These are phyloP conservation scores for Millerozyma acaciae DNA, from an alignment of 805 yeast species.

Conservation along the genomic window DNA sequence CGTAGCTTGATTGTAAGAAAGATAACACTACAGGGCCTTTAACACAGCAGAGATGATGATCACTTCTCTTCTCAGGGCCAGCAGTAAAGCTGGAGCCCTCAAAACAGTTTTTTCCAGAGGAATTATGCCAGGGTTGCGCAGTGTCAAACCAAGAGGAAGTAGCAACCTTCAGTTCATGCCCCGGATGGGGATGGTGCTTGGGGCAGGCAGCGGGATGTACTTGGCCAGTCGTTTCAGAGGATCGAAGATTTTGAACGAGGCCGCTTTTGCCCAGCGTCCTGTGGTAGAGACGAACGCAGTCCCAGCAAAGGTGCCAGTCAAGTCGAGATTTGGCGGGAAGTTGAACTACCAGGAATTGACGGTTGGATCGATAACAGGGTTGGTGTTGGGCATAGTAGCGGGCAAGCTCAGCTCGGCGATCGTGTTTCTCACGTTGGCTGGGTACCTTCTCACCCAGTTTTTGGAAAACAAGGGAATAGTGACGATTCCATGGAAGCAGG, in stretches of 20 bases:
- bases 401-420: slow-evolving; percentile 58
- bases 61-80: too few species aligned
- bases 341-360: slow-evolving; percentile 61
- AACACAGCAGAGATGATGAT: too few species aligned
- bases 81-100: too few species aligned
- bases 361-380: slow-evolving; percentile 60
- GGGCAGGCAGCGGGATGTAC: slow-evolving; percentile 4
- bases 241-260: slow-evolving; percentile 5
- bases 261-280: background rate
- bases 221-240: slow-evolving; percentile 3
- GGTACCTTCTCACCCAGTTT: slow-evolving; percentile 46
- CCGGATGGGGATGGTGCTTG: slow-evolving; percentile 3
- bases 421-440: slow-evolving; percentile 46
- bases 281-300: background rate
- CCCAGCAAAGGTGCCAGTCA: slow-evolving; percentile 2
- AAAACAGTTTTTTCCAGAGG: too few species aligned
- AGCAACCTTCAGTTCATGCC: too few species aligned
- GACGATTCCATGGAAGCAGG: slow-evolving; percentile 40
- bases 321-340: slow-evolving; percentile 36
- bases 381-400: slow-evolving; percentile 53
- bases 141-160: too few species aligned
- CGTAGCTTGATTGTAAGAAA: too few species aligned
- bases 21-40: too few species aligned
- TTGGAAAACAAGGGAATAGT: slow-evolving; percentile 54
- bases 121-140: too few species aligned